These are phyloP conservation scores for Kurtzmaniella quercitrusa DNA, from an alignment of 1,139 yeast genomes.

Conservation along the genomic window DNA sequence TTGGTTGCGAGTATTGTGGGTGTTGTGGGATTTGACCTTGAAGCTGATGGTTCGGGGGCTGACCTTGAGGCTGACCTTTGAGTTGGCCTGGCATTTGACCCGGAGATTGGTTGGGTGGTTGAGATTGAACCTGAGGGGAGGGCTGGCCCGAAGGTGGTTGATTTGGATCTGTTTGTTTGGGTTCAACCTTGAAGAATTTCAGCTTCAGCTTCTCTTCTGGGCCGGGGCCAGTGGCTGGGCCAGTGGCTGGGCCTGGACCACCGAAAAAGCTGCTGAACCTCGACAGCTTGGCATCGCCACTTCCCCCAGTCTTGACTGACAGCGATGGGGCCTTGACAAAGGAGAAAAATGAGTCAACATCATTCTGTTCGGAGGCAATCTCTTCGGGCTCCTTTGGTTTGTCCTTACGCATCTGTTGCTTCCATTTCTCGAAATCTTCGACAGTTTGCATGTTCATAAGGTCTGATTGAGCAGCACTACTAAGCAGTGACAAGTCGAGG, in stretches of 20 bases:
- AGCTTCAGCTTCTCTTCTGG: slow-evolving; percentile 3
- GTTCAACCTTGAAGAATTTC: slow-evolving; percentile 2
- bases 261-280: slow-evolving; percentile 13
- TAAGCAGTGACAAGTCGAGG: not conserved
- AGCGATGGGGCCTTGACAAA: slow-evolving; percentile 23
- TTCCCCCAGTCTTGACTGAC: slow-evolving; percentile 14
- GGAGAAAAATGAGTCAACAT: slow-evolving; percentile 51
- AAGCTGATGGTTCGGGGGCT: slow-evolving; percentile 7
- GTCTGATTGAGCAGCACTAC: slow-evolving; percentile 14
- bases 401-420: slow-evolving; percentile 53
- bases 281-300: slow-evolving; percentile 6
- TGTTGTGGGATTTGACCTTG: slow-evolving; percentile 7
- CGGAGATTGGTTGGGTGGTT: not conserved
- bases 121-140: not conserved
- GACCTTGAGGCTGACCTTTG: slow-evolving; percentile 4
- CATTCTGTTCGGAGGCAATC: slow-evolving; percentile 32
- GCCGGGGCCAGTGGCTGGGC: no score
- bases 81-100: not conserved
- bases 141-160: not conserved
- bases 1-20: slow-evolving; percentile 3
- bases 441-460: slow-evolving; percentile 49
- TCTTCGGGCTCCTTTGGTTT: slow-evolving; percentile 51
- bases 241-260: slow-evolving; percentile 6
- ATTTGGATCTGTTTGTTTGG: slow-evolving; percentile 1
- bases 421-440: slow-evolving; percentile 72